phyloP scores from a whole-genome alignment of 768 basidiomycete genomes.

The Sporobolomyces phaffii region DNA sequence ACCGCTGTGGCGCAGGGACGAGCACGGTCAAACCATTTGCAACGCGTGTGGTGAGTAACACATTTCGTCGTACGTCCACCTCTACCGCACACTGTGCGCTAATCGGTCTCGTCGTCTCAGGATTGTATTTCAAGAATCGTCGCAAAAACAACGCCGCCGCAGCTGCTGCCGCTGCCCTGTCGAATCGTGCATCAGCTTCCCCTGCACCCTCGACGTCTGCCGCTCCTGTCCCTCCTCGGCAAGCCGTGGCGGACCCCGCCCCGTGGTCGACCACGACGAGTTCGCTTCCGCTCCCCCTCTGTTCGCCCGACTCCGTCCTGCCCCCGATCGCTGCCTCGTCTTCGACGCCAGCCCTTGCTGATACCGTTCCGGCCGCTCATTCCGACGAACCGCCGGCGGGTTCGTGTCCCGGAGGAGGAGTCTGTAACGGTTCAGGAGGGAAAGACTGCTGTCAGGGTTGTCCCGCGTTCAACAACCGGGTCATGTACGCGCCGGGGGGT shows the following conservation, averaged over 20 bases:
- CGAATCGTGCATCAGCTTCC: background rate
- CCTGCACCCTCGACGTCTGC: background rate
- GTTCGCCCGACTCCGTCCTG: constrained; percentile 43
- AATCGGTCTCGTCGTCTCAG: no score
- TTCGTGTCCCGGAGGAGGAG: constrained; percentile 97
- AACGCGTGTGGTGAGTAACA: constrained; percentile 84
- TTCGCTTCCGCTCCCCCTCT: constrained; percentile 40
- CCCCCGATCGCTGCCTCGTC: constrained; percentile 37
- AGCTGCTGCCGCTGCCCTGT: constrained; percentile 46
- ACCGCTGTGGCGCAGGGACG: constrained; percentile 77
- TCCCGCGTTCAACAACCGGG: constrained; percentile 88
- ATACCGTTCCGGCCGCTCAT: background rate
- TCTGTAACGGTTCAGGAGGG: constrained; percentile 96
- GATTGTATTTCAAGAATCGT: constrained; percentile 78
- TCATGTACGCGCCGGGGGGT: constrained; percentile 36
- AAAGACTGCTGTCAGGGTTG: constrained; percentile 88
- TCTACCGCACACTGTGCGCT: no score
- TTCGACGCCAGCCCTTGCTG: background rate
- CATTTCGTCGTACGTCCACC: background rate
- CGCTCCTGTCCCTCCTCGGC: background rate
- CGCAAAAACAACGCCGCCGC: constrained; percentile 53
- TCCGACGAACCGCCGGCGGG: constrained; percentile 43
- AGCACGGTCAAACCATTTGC: constrained; percentile 75
- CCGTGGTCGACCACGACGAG: background rate
- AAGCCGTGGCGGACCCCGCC: background rate